phyloP scores from a whole-genome alignment of 225 moss, liverwort and hornwort genomes.

The Polytrichum formosum region DNA sequence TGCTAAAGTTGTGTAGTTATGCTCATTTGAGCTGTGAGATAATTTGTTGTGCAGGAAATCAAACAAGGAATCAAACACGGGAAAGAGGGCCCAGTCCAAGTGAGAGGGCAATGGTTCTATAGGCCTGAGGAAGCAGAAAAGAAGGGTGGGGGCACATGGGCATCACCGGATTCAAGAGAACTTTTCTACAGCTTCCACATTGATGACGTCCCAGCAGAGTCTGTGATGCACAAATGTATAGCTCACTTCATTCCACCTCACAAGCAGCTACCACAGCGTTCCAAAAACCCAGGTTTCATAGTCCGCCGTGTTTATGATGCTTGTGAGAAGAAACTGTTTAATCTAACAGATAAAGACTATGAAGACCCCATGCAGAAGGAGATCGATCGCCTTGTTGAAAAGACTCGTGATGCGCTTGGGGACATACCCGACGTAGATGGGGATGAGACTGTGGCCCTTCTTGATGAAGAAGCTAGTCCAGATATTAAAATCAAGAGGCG shows the following conservation, averaged over 20 bases:
- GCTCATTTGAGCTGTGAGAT: neutral
- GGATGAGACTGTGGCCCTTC: slow-evolving; percentile 43
- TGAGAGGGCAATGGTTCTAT: slow-evolving; percentile 99
- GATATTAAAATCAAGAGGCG: slow-evolving; percentile 58
- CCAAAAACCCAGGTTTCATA: slow-evolving; percentile 89
- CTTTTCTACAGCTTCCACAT: slow-evolving; percentile 97
- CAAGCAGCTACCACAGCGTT: slow-evolving; percentile 73
- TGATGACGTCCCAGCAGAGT: slow-evolving; percentile 96
- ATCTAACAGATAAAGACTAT: slow-evolving; percentile 95
- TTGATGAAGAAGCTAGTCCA: slow-evolving; percentile 36
- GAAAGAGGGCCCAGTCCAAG: slow-evolving; percentile 81
- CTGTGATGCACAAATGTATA: slow-evolving; percentile 95
- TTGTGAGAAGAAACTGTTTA: slow-evolving; percentile 87
- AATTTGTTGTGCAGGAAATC: slow-evolving; percentile 58
- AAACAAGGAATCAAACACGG: slow-evolving; percentile 92
- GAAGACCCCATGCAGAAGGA: slow-evolving; percentile 97
- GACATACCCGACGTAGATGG: slow-evolving; percentile 69
- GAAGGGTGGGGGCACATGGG: slow-evolving; percentile 90
- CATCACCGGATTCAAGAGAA: slow-evolving; percentile 71
- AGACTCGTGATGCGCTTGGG: slow-evolving; percentile 72
- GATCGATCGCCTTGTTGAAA: slow-evolving; percentile 86
- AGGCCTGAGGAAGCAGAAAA: slow-evolving; percentile 98
- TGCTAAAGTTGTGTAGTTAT: neutral
- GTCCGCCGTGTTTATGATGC: slow-evolving; percentile 94
- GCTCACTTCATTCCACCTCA: slow-evolving; percentile 88